Percentiles rank a stretch among this genome's conserved stretches.
Conservation (phyloP, 2,329 filamentous ascomycete genomes). For the Cladosporium velox region DNA sequence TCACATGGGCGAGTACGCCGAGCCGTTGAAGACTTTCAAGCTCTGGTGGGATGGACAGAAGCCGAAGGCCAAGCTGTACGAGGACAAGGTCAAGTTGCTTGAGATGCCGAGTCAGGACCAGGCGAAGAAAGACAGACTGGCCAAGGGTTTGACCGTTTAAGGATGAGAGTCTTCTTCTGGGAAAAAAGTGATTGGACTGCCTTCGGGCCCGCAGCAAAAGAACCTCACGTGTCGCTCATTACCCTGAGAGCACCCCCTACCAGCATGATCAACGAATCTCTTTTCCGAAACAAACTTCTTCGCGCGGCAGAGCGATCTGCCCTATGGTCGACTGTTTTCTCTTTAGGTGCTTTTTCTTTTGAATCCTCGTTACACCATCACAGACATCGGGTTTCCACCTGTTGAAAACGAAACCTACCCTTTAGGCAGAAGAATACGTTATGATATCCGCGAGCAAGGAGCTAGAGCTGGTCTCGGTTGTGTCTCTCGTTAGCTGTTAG, state of each 20-base stretch:
- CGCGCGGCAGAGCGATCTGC: background rate
- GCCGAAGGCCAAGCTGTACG: slow-evolving; percentile 36
- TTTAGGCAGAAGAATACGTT: too few species aligned
- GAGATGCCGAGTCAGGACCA: slow-evolving; percentile 22
- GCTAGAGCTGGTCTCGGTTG: background rate
- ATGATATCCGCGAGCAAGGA: background rate
- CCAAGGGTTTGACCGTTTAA: slow-evolving; percentile 23
- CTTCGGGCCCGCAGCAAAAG: background rate
- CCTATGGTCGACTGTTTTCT: background rate
- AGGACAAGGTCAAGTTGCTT: slow-evolving; percentile 27
- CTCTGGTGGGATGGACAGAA: slow-evolving; percentile 44
- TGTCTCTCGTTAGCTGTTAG: background rate
- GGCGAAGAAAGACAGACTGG: slow-evolving; percentile 22
- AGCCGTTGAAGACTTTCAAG: slow-evolving; percentile 34
- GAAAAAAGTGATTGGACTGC: background rate
- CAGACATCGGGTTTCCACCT: background rate
- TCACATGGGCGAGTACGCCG: slow-evolving; percentile 14
- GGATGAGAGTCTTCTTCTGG: background rate
- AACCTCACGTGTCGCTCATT: background rate
- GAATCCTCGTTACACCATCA: background rate
- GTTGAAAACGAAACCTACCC: slow-evolving; percentile 1
- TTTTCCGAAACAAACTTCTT: background rate
- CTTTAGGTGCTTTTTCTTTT: background rate
- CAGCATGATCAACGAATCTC: background rate
- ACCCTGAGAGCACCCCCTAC: background rate